Evolutionary conservation across 495 filamentous ascomycete genomes (phyloP), one percentile per base, ranked within the genome.

Genomic region (Neurospora pannonica): DNA sequence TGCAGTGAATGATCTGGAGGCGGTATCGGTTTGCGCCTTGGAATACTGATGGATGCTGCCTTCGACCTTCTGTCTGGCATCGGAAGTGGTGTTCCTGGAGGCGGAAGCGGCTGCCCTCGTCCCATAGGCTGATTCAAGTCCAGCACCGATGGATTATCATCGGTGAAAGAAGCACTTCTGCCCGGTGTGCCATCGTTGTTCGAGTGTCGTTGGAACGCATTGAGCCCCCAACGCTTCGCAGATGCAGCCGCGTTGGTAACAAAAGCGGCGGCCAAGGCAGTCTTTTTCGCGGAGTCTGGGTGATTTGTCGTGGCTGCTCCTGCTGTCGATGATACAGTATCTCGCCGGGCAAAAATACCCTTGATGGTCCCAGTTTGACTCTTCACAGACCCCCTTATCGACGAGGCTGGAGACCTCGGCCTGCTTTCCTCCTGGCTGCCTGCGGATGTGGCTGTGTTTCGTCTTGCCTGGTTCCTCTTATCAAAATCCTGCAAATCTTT

Each of bases 181-280:
- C 72, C 76, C 75, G 39, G 70, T 46, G 71, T 76, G 19, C 83
- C 83, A 34, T 78, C 81, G 70, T 84, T 82, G 71, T 78, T 79
- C 2, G 71, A 71, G 31, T 88, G 86, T 46, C 90, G 88, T 70
- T 89, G 89, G 71, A 95, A 86, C 5, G 93, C 89, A 77, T 88
- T 91, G 85, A 89, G 88, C 21, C 92, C 89, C 95, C 94, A 98
- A 81, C 92, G 94, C 80, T 92, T 95, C 3, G 94, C 93, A 15
- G 89, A 90, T 6, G 92, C 90, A 19, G 93, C 92, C 5, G 90
- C 93, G 62, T 90, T 90, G 1, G 90, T 88, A 42, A 97, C 86
- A 1, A 67, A 67, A 67, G 54, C 54, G 5, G 91, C 89, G 37
- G 89, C 85, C 38, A 90, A 72, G 4, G 86, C 82, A 62, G 82